These are phyloP conservation scores for Litchi chinensis DNA, from an alignment of 345 rosid species.

Conservation along the genomic window DNA sequence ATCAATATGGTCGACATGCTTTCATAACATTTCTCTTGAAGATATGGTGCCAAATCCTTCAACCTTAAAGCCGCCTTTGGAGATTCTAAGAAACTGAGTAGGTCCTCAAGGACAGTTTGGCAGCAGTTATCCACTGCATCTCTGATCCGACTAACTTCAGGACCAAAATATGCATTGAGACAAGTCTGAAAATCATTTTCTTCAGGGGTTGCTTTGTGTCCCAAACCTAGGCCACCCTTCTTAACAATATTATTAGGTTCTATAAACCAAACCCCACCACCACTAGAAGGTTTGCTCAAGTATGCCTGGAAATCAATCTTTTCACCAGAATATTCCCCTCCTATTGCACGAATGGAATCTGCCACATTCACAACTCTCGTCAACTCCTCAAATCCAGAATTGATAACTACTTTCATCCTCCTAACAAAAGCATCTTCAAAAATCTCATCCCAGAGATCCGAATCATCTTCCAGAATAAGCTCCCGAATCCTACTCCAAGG, in stretches of 20 bases:
- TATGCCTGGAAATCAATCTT: slow-evolving; percentile 69
- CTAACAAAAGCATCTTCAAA: slow-evolving; percentile 90
- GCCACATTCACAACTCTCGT: slow-evolving; percentile 53
- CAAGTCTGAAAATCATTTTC: slow-evolving; percentile 77
- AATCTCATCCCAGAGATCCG: slow-evolving; percentile 96
- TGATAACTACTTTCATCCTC: slow-evolving; percentile 81
- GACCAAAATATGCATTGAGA: slow-evolving; percentile 86
- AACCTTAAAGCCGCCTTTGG: slow-evolving; percentile 84
- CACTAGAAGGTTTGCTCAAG: slow-evolving; percentile 79
- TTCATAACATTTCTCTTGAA: slow-evolving; percentile 81
- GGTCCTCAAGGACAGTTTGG: slow-evolving; percentile 75
- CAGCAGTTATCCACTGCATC: slow-evolving; percentile 85
- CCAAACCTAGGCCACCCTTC: slow-evolving; percentile 50
- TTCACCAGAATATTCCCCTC: slow-evolving; percentile 51
- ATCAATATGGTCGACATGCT: slow-evolving; percentile 67
- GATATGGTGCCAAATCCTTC: slow-evolving; percentile 72
- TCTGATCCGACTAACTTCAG: slow-evolving; percentile 80
- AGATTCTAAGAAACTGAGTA: slow-evolving; percentile 87
- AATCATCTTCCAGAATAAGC: slow-evolving; percentile 84
- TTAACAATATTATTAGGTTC: slow-evolving; percentile 57
- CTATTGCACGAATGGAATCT: slow-evolving; percentile 49
- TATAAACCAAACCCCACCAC: slow-evolving; percentile 96
- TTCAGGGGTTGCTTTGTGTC: slow-evolving; percentile 51
- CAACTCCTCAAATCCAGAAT: slow-evolving; percentile 68
- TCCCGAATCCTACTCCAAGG: slow-evolving; percentile 96